Base-by-base conservation (phyloP, 1,284 basidiomycete species). In the Tetrapyrgos nigripes region DNA sequence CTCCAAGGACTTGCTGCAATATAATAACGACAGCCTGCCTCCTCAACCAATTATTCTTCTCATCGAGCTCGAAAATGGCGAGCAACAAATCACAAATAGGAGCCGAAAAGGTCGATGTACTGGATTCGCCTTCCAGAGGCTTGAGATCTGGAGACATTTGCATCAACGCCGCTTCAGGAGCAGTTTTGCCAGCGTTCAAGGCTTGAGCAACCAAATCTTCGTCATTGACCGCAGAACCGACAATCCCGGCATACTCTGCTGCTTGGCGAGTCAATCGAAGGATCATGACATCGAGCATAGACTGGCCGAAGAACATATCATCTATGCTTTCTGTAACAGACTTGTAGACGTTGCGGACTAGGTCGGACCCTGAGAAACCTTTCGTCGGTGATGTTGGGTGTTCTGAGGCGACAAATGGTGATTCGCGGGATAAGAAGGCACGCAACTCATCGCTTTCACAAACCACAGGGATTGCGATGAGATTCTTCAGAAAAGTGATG, bases 1-100 rank as follows among this genome's bases (percentile, higher is more conserved):
- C 92, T 5, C 96, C 97, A 3, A 99, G 81, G 3, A 98, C 88
- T 70, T 98, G 96, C 73, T 98, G 97, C 49, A 98, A 77, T 60
- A 98, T 94, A 57, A 98, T 94, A 13, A 98, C 92, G 64, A 98
- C 94, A 1, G 97, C 96, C 73, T 98, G 96, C n/a, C 94, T 83
- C 52, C 96, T 82, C 29, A 98, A 79, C 97, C 97, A 99, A 65
- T 96, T 96, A 68, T 96, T 93, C 73, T 93, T 92, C 79, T 94
- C 94, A 74, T 97, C 91, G 24, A 98, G 84, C 73, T 98, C 95
- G 65, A 98, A 98, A 8, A 98, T 82, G 23, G 96, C 93, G 54
- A 98, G 83, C 37, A 98, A 83, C 27, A 98, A 79, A 69, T 98
- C 96, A 68, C 95, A 97, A 56, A 99, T 97, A 0, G 97, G 96